A percentile compares a stretch with the other conserved stretches of the same genome.
These are phyloP conservation scores for Phialocephala subalpina DNA, from an alignment of 2,329 filamentous ascomycete genomes.

Conservation along the genomic window DNA sequence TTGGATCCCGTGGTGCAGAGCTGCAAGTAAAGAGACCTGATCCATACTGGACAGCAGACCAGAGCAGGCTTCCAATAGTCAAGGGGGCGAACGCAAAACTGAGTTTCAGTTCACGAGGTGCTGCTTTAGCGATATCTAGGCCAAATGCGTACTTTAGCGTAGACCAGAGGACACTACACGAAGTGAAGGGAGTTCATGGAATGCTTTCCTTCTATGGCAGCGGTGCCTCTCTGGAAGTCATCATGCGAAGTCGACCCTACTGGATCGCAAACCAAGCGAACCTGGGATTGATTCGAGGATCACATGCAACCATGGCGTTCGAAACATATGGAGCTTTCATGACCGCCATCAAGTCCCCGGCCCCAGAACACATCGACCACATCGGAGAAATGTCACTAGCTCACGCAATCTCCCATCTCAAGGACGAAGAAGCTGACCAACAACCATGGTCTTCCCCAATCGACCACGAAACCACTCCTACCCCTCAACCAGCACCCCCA, in stretches of 20 bases:
- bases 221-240: conserved; percentile 2
- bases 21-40: background rate
- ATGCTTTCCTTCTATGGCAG: background rate
- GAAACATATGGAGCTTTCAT: background rate
- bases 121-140: background rate
- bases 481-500: background rate
- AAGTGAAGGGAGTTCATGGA: conserved; percentile 9
- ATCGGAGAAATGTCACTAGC: background rate
- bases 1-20: background rate
- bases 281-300: background rate
- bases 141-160: background rate
- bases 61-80: background rate
- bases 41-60: conserved; percentile 1
- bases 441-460: background rate
- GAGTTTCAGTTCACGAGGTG: background rate
- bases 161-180: background rate
- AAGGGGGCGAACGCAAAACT: background rate
- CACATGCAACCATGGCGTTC: background rate
- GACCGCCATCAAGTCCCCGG: background rate
- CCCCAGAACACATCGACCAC: background rate
- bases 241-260: conserved; percentile 7
- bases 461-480: background rate
- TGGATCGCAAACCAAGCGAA: conserved; percentile 8
- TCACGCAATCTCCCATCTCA: background rate
- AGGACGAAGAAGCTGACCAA: background rate